phyloP scores from a whole-genome alignment of 2,329 filamentous ascomycete species.

The Verticillium albo-atrum region DNA sequence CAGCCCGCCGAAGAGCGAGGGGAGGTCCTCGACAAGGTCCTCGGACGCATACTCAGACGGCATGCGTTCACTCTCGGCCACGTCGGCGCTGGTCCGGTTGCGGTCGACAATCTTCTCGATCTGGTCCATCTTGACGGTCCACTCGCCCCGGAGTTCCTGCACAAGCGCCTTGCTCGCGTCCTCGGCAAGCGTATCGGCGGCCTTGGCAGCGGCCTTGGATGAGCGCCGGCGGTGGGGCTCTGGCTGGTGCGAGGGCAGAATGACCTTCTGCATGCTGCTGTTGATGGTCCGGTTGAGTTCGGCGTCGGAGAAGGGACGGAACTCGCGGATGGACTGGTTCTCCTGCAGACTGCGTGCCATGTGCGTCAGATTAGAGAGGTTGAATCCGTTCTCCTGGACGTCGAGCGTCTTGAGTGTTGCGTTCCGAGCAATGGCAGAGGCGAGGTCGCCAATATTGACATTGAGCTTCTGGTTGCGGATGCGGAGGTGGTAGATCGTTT shows the following conservation, averaged over 20 bases:
- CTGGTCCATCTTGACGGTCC: constrained; percentile 28
- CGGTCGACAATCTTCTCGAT: constrained; percentile 29
- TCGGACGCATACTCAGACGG: constrained; percentile 4
- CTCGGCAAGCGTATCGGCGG: constrained; percentile 9
- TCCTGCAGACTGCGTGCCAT: constrained; percentile 37
- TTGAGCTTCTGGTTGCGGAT: constrained; percentile 53
- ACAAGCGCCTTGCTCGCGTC: constrained; percentile 25
- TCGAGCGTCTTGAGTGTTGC: constrained; percentile 46
- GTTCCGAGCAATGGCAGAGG: constrained; percentile 44
- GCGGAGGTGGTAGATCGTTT: constrained; percentile 42
- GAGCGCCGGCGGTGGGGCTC: background rate
- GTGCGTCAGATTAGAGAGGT: constrained; percentile 44
- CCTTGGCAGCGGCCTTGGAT: constrained; percentile 6
- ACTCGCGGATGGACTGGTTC: constrained; percentile 38
- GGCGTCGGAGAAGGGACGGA: constrained; percentile 33
- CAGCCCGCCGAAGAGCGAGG: constrained; percentile 25
- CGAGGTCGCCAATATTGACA: constrained; percentile 48
- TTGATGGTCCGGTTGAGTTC: constrained; percentile 30
- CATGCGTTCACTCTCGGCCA: constrained; percentile 6
- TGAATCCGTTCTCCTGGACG: constrained; percentile 51
- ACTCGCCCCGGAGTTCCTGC: constrained; percentile 33
- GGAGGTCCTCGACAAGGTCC: constrained; percentile 5
- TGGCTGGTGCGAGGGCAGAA: constrained; percentile 5
- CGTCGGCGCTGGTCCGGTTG: constrained; percentile 19
- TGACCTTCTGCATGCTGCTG: constrained; percentile 14